Base-by-base conservation (phyloP, 1,284 basidiomycete species). In the Leccinum angustisporum region DNA sequence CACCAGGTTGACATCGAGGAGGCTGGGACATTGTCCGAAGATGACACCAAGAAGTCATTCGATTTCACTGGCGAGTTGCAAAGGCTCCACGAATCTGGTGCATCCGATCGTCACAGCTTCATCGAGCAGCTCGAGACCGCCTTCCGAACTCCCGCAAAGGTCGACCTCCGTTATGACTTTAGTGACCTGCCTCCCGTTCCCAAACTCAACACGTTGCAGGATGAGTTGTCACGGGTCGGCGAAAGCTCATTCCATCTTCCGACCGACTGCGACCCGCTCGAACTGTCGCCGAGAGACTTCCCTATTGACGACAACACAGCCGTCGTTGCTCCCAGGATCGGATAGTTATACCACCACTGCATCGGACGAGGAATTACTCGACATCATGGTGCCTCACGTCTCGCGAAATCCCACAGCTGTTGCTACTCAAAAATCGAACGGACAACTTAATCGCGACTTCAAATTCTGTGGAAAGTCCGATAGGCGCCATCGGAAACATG, bases 51-150 rank as follows among this genome's bases (percentile, higher is more conserved):
- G 74, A 86, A 84, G 67, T 91, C 88, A 1, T 95, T 95, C 66
- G 92, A 95, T 72, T 95, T 95, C 69, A 94, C 92, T 0, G 87
- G 85, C 25, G 93, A 94, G 73, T 78, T 92, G 56, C 79, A 83
- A 70, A 84, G 80, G 65, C 81, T 95, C 52, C 88, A 88, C 61
- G 85, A 87, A 67, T 86, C 83, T 6, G 88, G 89, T 30, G 86
- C 72, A 3, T 86, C 86, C 0, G 84, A 90, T 67, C 77, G 91
- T 4, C 79, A 77, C 6, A 93, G 91, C 72, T 95, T 95, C 69
- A 86, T 95, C 4, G 91, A 92, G 72, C 88, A 92, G 71, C 76
- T 92, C 10, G 91, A 92, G 75, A 86, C 81, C 56, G 90, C 90
- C 0, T 92, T 92, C 79, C 81, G 83, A 61, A 90, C 89, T 0